Conservation (phyloP, 352 stramenopile genomes). For the Phytophthora ohioensis region DNA sequence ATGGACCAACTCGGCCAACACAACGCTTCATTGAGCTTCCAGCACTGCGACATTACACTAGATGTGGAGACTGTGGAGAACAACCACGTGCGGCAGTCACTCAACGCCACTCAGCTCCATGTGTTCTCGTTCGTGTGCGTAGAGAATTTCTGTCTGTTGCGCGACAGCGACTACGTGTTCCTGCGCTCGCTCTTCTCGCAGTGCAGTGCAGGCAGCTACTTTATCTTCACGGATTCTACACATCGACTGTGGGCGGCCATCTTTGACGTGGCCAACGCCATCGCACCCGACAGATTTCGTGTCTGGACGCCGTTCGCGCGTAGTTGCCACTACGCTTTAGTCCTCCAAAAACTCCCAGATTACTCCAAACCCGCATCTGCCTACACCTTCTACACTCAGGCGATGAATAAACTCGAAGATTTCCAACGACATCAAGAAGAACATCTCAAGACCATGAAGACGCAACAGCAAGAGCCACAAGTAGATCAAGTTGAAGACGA, state of each 20-base stretch:
- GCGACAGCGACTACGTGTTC: conserved; percentile 56
- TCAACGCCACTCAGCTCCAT: conserved; percentile 52
- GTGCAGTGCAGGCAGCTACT: conserved; percentile 49
- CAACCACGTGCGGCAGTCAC: conserved; percentile 31
- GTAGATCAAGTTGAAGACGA: conserved; percentile 5
- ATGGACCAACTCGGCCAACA: conserved; percentile 34
- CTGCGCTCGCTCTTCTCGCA: conserved; percentile 58
- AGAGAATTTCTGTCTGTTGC: conserved; percentile 70
- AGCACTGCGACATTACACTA: conserved; percentile 71
- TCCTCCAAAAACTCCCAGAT: conserved; percentile 61
- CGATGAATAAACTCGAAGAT: conserved; percentile 52
- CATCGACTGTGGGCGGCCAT: conserved; percentile 77
- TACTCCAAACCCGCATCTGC: conserved; percentile 34
- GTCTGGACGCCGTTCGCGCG: conserved; percentile 64
- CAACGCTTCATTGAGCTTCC: conserved; percentile 49
- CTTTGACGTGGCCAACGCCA: conserved; percentile 48
- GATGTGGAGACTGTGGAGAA: conserved; percentile 52
- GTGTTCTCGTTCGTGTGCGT: conserved; percentile 82
- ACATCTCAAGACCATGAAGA: conserved; percentile 45
- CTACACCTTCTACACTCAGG: conserved; percentile 53
- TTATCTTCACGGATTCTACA: conserved; percentile 78
- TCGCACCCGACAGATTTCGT: conserved; percentile 45
- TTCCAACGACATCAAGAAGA: conserved; percentile 59
- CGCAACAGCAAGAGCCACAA: not conserved
- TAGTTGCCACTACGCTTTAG: conserved; percentile 72